These are phyloP conservation scores for Apiospora koreana DNA, from an alignment of 2,329 filamentous ascomycete genomes.

Conservation along the genomic window DNA sequence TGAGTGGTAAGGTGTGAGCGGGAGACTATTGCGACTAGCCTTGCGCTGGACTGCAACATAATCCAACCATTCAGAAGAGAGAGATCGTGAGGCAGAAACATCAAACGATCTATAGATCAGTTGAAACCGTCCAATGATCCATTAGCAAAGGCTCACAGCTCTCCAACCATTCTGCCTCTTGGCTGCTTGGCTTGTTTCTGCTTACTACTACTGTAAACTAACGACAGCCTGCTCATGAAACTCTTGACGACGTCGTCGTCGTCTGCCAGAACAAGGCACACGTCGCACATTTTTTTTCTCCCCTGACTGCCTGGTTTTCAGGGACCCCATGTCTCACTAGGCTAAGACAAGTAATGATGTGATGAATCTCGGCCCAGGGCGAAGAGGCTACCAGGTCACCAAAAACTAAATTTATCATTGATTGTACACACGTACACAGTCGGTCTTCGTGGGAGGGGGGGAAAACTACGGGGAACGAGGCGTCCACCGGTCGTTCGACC, in stretches of 20 bases:
- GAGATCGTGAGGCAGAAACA: background rate
- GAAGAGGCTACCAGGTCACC: background rate
- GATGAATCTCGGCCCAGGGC: background rate
- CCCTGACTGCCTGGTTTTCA: no score
- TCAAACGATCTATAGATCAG: slow-evolving; percentile 3
- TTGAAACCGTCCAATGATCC: background rate
- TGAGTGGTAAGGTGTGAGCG: background rate
- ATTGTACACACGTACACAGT: background rate
- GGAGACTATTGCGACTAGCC: slow-evolving; percentile 1
- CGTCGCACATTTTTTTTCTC: background rate
- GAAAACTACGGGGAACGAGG: background rate
- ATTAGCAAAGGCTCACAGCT: background rate
- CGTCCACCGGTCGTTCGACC: background rate
- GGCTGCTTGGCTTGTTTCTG: background rate
- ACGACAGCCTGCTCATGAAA: background rate
- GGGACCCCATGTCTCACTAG: slow-evolving; percentile 2
- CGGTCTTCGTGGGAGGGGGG: background rate
- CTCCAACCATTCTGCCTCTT: background rate
- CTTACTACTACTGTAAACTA: background rate
- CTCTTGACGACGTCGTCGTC: background rate
- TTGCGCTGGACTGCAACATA: background rate
- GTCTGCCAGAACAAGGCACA: background rate
- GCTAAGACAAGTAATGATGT: background rate
- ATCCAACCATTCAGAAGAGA: background rate
- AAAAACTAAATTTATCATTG: slow-evolving; percentile 5